Evolutionary conservation across 2,329 filamentous ascomycete genomes (phyloP).

Genomic region (Alternaria hordeiaustralica): DNA sequence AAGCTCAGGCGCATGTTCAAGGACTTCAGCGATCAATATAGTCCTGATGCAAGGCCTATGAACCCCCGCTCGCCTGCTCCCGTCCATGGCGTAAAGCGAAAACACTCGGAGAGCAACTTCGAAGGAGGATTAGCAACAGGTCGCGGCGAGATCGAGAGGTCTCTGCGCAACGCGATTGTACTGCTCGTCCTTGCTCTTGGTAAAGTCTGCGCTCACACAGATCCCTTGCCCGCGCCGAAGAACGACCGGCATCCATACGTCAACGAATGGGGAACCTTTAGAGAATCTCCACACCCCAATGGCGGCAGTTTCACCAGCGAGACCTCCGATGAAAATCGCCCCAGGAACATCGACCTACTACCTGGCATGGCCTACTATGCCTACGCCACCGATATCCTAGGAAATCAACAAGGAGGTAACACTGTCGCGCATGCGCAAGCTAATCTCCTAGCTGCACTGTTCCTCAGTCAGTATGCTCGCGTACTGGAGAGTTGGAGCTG

Average conservation of each 20-base stretch:
- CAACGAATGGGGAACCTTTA: conserved; percentile 31
- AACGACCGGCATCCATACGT: conserved; percentile 49
- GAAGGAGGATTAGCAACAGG: conserved; percentile 34
- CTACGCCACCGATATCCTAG: conserved; percentile 84
- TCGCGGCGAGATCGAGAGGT: conserved; percentile 37
- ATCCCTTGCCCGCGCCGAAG: conserved; percentile 61
- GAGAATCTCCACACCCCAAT: conserved; percentile 49
- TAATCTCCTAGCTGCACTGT: conserved; percentile 82
- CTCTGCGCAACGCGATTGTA: conserved; percentile 72
- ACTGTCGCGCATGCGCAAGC: conserved; percentile 86
- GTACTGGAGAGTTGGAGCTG: conserved; percentile 84
- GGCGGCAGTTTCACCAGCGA: conserved; percentile 45
- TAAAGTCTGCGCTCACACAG: conserved; percentile 71
- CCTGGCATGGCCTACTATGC: conserved; percentile 91
- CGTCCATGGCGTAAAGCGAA: conserved; percentile 36
- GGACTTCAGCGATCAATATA: conserved; percentile 49
- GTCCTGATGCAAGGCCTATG: conserved; percentile 33
- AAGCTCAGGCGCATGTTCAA: conserved; percentile 62
- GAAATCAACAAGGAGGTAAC: conserved; percentile 78
- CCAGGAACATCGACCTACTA: conserved; percentile 79
- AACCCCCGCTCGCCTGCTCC: conserved; percentile 33
- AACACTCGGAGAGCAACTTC: conserved; percentile 40
- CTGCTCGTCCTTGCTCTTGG: conserved; percentile 85
- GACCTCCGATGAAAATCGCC: conserved; percentile 30
- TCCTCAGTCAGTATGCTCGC: conserved; percentile 84